A percentile compares a stretch with the other conserved stretches of the same genome.
Evolutionary conservation across 2,329 filamentous ascomycete species (phyloP).

Genomic region (Pseudogymnoascus sp.): DNA sequence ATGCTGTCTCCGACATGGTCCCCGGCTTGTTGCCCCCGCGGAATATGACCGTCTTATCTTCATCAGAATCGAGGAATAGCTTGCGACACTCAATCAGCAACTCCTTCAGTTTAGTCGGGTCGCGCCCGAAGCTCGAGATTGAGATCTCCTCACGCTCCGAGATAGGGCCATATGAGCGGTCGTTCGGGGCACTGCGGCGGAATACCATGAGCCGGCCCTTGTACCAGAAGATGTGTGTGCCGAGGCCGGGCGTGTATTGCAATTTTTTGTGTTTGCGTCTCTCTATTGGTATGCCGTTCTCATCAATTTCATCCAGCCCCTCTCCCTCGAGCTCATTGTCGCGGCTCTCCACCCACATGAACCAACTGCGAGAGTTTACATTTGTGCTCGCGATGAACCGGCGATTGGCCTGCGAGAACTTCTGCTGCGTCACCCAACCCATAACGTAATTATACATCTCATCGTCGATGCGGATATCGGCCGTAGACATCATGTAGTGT

Average conservation of each 20-base stretch:
- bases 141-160: slow-evolving; percentile 50
- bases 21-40: slow-evolving; percentile 40
- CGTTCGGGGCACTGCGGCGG: slow-evolving; percentile 36
- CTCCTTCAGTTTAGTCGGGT: slow-evolving; percentile 52
- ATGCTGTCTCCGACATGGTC: slow-evolving; percentile 37
- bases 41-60: slow-evolving; percentile 57
- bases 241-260: slow-evolving; percentile 59
- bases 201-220: slow-evolving; percentile 49
- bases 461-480: slow-evolving; percentile 59
- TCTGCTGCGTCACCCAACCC: slow-evolving; percentile 57
- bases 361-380: slow-evolving; percentile 44
- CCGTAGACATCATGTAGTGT: slow-evolving; percentile 53
- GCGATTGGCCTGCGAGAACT: slow-evolving; percentile 49
- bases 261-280: slow-evolving; percentile 34
- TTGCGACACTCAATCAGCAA: slow-evolving; percentile 50
- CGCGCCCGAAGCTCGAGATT: slow-evolving; percentile 53
- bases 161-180: slow-evolving; percentile 32
- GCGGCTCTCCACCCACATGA: slow-evolving; percentile 33
- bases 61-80: slow-evolving; percentile 47
- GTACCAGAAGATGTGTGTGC: slow-evolving; percentile 62
- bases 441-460: slow-evolving; percentile 67
- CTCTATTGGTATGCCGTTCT: slow-evolving; percentile 20
- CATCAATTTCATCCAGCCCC: slow-evolving; percentile 26
- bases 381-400: slow-evolving; percentile 58
- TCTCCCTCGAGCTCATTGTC: slow-evolving; percentile 41